Base-by-base conservation (phyloP, 805 yeast species). In the Lipomyces lipofer region DNA sequence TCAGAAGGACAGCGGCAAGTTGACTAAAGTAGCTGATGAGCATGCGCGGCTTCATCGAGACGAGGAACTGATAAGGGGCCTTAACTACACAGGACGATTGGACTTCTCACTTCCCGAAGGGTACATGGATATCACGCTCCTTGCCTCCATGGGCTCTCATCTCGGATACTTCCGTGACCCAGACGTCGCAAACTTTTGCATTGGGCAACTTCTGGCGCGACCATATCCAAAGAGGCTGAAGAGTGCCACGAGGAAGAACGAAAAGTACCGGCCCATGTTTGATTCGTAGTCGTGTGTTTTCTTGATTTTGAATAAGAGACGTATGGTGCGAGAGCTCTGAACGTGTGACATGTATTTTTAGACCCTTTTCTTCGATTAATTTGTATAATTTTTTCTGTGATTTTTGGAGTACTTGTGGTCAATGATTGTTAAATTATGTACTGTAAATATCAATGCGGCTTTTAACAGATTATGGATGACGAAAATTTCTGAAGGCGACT, bases 81-180 rank as follows among this genome's bases (percentile, higher is more conserved):
- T 86, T 54, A 92, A 92, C 63, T 76, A 79, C 42, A 79, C 80
- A 19, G 96, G 96, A 0, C 75, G 97, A 49, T 75, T 92, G 1
- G 99, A 92, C 68, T 89, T 86, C 68, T 77, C 84, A 2, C 72
- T 92, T 22, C 88, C 88, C 2, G 86, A 84, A 66, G 88, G 92
- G 8, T 76, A 85, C 21, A 78, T 90, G 64, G 96, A 90, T 63
- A 78, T 90, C 19, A 86, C 95, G 27, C 69, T 89, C 32, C 75
- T 92, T 9, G 80, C 89, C 2, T 94, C 96, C 0, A 75, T 92
- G 9, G 80, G 89, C 2, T 94, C 96, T 0, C 99, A 92, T 69
- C 82, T 88, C 12, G 82, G 88, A 44, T 92, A 92, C 68, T 85
- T 92, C 67, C 96, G 89, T 66, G 95, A 89, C 63, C 78, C 82